These are phyloP conservation scores for Ophiostoma angusticollis DNA, from an alignment of 2,329 filamentous ascomycete genomes.

Conservation along the genomic window DNA sequence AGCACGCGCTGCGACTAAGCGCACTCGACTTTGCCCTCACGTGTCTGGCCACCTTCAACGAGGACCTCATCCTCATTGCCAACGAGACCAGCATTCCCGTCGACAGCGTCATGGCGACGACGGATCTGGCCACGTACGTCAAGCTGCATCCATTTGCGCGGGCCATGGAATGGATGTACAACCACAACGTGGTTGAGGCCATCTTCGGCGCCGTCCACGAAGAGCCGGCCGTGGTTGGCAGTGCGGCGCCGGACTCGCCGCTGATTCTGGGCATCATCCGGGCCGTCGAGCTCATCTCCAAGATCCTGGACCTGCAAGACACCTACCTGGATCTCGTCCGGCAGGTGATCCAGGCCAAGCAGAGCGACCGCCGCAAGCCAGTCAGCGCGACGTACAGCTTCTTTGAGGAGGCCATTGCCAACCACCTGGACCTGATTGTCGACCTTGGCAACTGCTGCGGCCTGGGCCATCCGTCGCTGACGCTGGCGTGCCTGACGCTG, in stretches of 20 bases:
- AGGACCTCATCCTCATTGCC: conserved; percentile 76
- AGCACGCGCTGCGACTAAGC: conserved; percentile 59
- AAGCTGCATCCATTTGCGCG: conserved; percentile 83
- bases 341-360: conserved; percentile 58
- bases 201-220: conserved; percentile 72
- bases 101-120: conserved; percentile 60
- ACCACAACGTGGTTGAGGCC: conserved; percentile 70
- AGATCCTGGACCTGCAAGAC: conserved; percentile 73
- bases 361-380: conserved; percentile 42
- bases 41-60: conserved; percentile 81
- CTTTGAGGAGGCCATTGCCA: conserved; percentile 83
- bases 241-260: conserved; percentile 63
- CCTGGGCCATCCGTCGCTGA: conserved; percentile 67
- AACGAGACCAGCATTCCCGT: conserved; percentile 65
- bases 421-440: conserved; percentile 64
- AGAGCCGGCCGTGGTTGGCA: conserved; percentile 57
- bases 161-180: conserved; percentile 97
- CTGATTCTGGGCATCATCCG: conserved; percentile 66
- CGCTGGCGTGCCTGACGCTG: conserved; percentile 66
- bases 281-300: conserved; percentile 71
- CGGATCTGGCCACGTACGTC: conserved; percentile 67
- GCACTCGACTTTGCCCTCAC: conserved; percentile 74
- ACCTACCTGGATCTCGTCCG: conserved; percentile 85
- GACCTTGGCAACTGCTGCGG: conserved; percentile 80
- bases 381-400: conserved; percentile 68